These are phyloP conservation scores for Ophiocordyceps australis DNA, from an alignment of 2,329 filamentous ascomycete species.

Conservation along the genomic window DNA sequence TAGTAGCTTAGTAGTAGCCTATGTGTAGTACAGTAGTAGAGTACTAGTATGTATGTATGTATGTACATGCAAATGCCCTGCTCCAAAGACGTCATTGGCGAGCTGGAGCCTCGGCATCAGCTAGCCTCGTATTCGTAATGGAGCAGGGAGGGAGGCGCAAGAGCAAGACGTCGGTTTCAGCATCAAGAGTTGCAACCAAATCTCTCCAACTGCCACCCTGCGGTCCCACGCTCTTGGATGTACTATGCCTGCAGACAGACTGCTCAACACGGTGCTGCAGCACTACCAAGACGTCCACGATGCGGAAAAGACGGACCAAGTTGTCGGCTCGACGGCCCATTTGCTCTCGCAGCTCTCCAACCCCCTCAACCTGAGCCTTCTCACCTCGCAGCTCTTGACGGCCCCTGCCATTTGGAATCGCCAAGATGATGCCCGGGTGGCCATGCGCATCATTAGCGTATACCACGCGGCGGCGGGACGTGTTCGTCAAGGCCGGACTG, in stretches of 20 bases:
- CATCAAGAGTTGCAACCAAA: too few relatives aligned
- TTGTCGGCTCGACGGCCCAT: conserved; percentile 47
- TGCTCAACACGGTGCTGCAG: conserved; percentile 48
- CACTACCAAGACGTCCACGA: conserved; percentile 35
- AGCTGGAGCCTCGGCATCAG: too few relatives aligned
- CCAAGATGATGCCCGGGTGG: conserved; percentile 40
- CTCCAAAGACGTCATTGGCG: too few relatives aligned
- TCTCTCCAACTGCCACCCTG: too few relatives aligned
- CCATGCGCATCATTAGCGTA: conserved; percentile 49
- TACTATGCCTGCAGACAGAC: conserved; percentile 45
- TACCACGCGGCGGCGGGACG: conserved; percentile 49
- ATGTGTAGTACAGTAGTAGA: too few relatives aligned
- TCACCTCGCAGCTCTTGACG: conserved; percentile 54
- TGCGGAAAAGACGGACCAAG: conserved; percentile 30
- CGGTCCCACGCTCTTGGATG: conserved; percentile 1
- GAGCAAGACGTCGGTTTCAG: too few relatives aligned
- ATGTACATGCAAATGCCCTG: too few relatives aligned
- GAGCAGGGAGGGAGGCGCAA: too few relatives aligned
- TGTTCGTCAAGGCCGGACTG: conserved; percentile 28
- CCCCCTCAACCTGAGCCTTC: conserved; percentile 53
- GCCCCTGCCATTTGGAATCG: conserved; percentile 54
- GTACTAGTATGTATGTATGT: too few relatives aligned
- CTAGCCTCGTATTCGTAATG: too few relatives aligned
- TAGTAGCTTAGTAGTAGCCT: too few relatives aligned
- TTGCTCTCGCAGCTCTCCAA: conserved; percentile 55